These are phyloP conservation scores for Leccinum subspadiceum DNA, from an alignment of 1,284 basidiomycete genomes.

Conservation along the genomic window DNA sequence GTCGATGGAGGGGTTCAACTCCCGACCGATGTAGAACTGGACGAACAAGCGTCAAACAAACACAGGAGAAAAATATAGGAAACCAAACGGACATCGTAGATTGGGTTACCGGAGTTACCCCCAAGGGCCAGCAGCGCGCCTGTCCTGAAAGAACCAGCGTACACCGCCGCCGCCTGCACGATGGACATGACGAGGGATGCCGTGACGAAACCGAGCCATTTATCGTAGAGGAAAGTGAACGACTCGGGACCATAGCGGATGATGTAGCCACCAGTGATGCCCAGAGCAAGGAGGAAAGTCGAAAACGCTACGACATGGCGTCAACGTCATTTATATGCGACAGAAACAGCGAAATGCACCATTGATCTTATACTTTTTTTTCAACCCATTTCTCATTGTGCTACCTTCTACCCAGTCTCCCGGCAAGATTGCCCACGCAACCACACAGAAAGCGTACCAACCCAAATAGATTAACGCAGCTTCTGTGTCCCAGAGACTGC, in stretches of 20 bases:
- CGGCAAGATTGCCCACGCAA: slow-evolving; percentile 83
- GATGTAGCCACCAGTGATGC: slow-evolving; percentile 67
- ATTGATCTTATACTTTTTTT: slow-evolving; percentile 92
- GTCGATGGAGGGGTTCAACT: slow-evolving; percentile 89
- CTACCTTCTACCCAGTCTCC: slow-evolving; percentile 85
- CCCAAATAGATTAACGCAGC: slow-evolving; percentile 76
- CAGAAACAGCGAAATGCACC: slow-evolving; percentile 50
- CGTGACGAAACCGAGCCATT: slow-evolving; percentile 88
- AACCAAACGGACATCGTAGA: slow-evolving; percentile 80
- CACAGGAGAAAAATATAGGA: neutral
- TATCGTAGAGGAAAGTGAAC: slow-evolving; percentile 90
- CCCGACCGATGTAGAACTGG: slow-evolving; percentile 97
- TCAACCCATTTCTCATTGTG: slow-evolving; percentile 74
- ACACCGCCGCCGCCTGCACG: slow-evolving; percentile 73
- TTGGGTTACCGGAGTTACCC: slow-evolving; percentile 85
- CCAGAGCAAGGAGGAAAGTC: slow-evolving; percentile 80
- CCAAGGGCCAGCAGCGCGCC: slow-evolving; percentile 82
- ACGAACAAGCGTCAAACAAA: slow-evolving; percentile 1
- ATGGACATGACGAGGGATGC: slow-evolving; percentile 82
- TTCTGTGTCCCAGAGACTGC: slow-evolving; percentile 75
- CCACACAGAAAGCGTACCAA: slow-evolving; percentile 89
- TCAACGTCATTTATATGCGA: neutral
- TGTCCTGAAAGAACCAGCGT: slow-evolving; percentile 68
- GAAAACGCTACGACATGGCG: slow-evolving; percentile 64
- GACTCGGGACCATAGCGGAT: slow-evolving; percentile 72